Evolutionary conservation across 2,329 filamentous ascomycete species (phyloP), one percentile per base, ranked within the genome.

Genomic region (Tothia fuscella): DNA sequence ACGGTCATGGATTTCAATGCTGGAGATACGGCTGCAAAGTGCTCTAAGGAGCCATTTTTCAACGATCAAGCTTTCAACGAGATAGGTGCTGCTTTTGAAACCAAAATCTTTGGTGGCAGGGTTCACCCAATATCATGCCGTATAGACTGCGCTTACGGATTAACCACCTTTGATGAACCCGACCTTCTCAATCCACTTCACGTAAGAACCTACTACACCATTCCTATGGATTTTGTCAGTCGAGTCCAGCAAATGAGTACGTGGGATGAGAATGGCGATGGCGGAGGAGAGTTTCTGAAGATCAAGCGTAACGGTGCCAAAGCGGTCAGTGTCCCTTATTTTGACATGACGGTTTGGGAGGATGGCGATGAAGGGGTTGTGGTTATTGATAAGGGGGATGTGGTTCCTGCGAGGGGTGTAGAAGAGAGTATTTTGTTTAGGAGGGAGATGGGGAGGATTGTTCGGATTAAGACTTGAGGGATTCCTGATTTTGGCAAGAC

Each of bases 271-370:
- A 31, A 34, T 17, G 12, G 22, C 14, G 58, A 57, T 40, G 50
- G 38, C 39, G n/a, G n/a, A n/a, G n/a, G n/a, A n/a, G 46, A 51
- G 6, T 39, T 57, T 7, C 59, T 62, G 38, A 53, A 56, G 32
- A 57, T 62, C n/a, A 58, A 59, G n/a, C 51, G 58, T 3, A 61
- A 54, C 7, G 59, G 59, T 5, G 56, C 59, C 29, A 50, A 50
- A 17, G 58, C 57, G 1, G 53, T 58, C 10, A 57, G 60, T 26
- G 53, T 61, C 41, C 58, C 58, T 35, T 58, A 55, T 3, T 57
- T 59, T 3, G 59, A 61, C 31, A 49, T 61, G 31, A 59, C 59
- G 55, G 53, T 62, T 4, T 62, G 59, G 59, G 57, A 61, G 40
- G 57, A 61, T 26, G 59, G 61, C 43, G 58, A 55, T 31, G 53